phyloP scores from a whole-genome alignment of 176 grass and related monocot genomes.

The Miscanthus lutarioriparius region DNA sequence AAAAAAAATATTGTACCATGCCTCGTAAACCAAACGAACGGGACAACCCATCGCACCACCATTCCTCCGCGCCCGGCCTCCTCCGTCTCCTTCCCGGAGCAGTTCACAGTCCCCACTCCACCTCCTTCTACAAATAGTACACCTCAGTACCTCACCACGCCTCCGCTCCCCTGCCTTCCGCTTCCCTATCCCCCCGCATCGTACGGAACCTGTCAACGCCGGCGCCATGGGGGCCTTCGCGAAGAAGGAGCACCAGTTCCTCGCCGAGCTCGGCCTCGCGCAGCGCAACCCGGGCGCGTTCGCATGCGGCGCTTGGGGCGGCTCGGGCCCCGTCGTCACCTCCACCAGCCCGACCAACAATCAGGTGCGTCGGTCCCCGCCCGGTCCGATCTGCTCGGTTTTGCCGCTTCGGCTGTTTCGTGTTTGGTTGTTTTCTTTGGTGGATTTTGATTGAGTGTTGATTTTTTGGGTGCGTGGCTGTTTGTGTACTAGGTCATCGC shows the following conservation, averaged over 20 bases:
- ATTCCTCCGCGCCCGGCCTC: neutral
- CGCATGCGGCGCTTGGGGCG: slow-evolving; percentile 69
- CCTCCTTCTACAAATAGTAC: slow-evolving; percentile 26
- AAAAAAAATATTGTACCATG: too few species aligned
- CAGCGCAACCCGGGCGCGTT: slow-evolving; percentile 76
- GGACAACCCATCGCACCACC: neutral
- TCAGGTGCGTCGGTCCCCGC: slow-evolving; percentile 44
- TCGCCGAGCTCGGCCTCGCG: slow-evolving; percentile 84
- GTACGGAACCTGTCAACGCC: neutral
- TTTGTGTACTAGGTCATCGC: slow-evolving; percentile 70
- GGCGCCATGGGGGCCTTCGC: slow-evolving; percentile 60
- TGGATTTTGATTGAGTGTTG: slow-evolving; percentile 28
- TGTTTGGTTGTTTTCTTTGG: neutral
- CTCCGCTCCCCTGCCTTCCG: neutral
- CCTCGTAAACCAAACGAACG: too few species aligned
- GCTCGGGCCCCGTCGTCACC: slow-evolving; percentile 52
- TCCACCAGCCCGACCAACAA: slow-evolving; percentile 76
- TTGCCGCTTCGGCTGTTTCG: neutral
- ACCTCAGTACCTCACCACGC: neutral
- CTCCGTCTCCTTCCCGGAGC: neutral
- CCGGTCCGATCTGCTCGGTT: slow-evolving; percentile 9
- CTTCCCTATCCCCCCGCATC: neutral
- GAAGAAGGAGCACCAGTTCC: slow-evolving; percentile 87
- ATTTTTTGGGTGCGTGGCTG: neutral
- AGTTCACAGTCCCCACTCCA: slow-evolving; percentile 46